Base-by-base conservation (phyloP, 345 rosid species). In the Cardamine chenopodiifolia region DNA sequence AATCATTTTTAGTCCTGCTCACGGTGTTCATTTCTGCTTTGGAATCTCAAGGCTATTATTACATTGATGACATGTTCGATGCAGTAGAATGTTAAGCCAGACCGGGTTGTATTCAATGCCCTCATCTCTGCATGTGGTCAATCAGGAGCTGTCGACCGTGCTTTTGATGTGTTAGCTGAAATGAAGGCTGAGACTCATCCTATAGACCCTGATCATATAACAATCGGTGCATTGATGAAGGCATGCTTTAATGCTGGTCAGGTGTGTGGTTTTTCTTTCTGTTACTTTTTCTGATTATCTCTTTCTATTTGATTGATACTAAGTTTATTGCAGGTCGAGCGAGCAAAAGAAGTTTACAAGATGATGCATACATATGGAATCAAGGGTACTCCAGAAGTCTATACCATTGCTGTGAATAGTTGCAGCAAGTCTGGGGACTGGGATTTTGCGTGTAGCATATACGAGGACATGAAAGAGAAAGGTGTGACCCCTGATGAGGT, bases 31-130 rank as follows among this genome's bases (percentile, higher is more conserved):
- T 78, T 49, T 68, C 29, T 67, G 42, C 8, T 79, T 72, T 48
- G 44, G 14, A 40, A 65, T 71, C 58, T 75, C 62, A 42, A 56
- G 66, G 77, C 79, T 63, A 52, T 80, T 62, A 66, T 82, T 17
- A 66, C 68, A 55, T 80, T 88, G 80, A 84, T 75, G 68, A 82
- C 71, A 76, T 82, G 84, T 82, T 87, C 40, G 80, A 76, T 84
- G 83, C 95, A 91, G 96, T 91, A 94, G 98, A 91, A 91, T 29
- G 96, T 94, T 86, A 84, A 91, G 88, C 97, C 97, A 82, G 98
- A 94, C 85, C 93, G 91, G 83, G 98, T 94, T 82, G 88, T 94
- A 60, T 94, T 91, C 84, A 94, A 94, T 81, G 96, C 97, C 62
- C 97, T 94, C 79, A 94, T 94, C 57, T 86, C 93, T 56, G 98